These are phyloP conservation scores for Paramecium pentaurelia DNA, from an alignment of 73 alveolate genomes.

Conservation along the genomic window DNA sequence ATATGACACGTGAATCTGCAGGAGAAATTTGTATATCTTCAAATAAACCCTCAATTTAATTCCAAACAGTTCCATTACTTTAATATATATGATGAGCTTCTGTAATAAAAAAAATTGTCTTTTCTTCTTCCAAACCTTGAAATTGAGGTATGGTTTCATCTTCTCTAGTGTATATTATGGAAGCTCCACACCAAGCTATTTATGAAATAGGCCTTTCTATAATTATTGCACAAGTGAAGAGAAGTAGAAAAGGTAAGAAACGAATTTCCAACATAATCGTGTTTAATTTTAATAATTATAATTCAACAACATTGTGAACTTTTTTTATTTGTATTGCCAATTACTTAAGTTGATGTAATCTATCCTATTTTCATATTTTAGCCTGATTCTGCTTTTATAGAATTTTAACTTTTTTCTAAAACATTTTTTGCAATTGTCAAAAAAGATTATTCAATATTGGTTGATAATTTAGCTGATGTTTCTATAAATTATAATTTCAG, in stretches of 20 bases:
- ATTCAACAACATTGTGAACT: conserved; percentile 4
- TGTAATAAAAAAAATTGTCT: not conserved
- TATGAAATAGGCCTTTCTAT: conserved; percentile 1
- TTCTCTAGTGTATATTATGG: conserved; percentile 13
- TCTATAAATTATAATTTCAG: conserved; percentile 53
- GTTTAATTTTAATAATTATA: not conserved
- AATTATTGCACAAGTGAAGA: not conserved
- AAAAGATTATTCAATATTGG: conserved; percentile 57
- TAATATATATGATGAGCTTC: not conserved
- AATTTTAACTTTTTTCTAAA: not conserved
- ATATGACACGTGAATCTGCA: conserved; percentile 12
- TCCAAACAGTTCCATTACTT: conserved; percentile 20
- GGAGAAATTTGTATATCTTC: conserved; percentile 5
- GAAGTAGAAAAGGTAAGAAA: not conserved
- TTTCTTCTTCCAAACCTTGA: not conserved
- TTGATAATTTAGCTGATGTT: conserved; percentile 57
- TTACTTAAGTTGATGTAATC: not conserved
- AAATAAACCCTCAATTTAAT: conserved; percentile 8
- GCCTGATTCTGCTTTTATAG: not conserved
- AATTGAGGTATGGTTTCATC: conserved; percentile 36
- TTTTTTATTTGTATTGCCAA: not conserved
- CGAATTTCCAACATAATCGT: not conserved
- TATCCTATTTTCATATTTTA: not conserved
- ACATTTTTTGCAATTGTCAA: conserved; percentile 51
- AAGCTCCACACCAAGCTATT: conserved; percentile 48